phyloP scores from a whole-genome alignment of 2,329 filamentous ascomycete species.

The Thermoascus crustaceus region DNA sequence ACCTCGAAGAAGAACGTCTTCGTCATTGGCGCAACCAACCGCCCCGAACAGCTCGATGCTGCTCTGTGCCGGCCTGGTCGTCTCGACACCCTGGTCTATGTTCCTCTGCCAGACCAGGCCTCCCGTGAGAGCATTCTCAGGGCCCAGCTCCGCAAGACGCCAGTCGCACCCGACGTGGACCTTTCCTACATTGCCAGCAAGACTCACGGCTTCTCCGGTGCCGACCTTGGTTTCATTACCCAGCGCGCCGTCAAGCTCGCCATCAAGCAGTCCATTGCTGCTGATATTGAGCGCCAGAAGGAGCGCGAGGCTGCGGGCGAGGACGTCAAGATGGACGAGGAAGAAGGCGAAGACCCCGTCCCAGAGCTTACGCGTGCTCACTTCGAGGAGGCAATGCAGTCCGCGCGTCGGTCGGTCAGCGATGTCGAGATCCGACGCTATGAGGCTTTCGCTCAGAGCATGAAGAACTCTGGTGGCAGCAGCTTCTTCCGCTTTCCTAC shows the following conservation, averaged over 20 bases:
- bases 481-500: conserved; percentile 96
- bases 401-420: conserved; percentile 84
- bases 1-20: conserved; percentile 99
- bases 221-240: conserved; percentile 97
- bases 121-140: conserved; percentile 85
- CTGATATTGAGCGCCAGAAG: conserved; percentile 85
- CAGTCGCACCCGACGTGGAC: conserved; percentile 79
- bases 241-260: conserved; percentile 98
- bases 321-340: conserved; percentile 64
- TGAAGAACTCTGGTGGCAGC: conserved; percentile 95
- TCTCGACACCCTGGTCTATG: conserved; percentile 97
- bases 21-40: conserved; percentile 97
- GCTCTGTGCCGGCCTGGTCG: conserved; percentile 96
- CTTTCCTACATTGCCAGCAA: conserved; percentile 87
- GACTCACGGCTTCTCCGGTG: conserved; percentile 98
- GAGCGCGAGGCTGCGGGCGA: conserved; percentile 78
- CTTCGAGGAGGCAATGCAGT: conserved; percentile 98
- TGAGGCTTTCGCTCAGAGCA: conserved; percentile 95
- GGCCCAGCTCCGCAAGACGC: conserved; percentile 97
- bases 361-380: conserved; percentile 92
- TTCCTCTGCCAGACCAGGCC: conserved; percentile 85
- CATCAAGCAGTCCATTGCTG: conserved; percentile 90
- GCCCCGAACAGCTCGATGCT: conserved; percentile 96
- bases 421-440: conserved; percentile 98
- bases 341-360: conserved; percentile 74